A percentile compares a stretch with the other conserved stretches of the same genome.
Conservation (phyloP, 1,284 basidiomycete genomes). For the Leccinum griseonigrum region DNA sequence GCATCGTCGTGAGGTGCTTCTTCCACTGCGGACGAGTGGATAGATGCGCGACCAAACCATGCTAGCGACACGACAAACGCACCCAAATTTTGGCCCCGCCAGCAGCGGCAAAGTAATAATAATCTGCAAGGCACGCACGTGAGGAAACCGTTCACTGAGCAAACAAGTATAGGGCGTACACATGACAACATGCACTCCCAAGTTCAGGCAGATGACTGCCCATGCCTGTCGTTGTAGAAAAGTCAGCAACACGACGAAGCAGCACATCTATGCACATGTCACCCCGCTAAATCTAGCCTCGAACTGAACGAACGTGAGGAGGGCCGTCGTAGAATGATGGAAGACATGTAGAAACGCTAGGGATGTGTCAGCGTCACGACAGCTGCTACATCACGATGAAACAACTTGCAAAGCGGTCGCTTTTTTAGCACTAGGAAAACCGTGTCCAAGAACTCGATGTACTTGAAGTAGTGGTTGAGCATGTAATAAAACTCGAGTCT, state of each 20-base stretch:
- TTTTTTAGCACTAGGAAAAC: conserved; percentile 96
- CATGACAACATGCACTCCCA: conserved; percentile 96
- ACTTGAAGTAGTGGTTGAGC: conserved; percentile 97
- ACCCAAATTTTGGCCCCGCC: conserved; percentile 94
- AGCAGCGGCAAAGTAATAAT: conserved; percentile 95
- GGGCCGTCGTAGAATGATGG: conserved; percentile 94
- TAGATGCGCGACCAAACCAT: conserved; percentile 1
- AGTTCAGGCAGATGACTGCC: conserved; percentile 90
- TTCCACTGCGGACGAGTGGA: conserved; percentile 69
- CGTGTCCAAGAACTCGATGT: conserved; percentile 91
- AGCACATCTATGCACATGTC: conserved; percentile 23
- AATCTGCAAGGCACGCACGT: conserved; percentile 53
- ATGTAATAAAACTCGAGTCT: conserved; percentile 92
- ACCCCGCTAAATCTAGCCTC: conserved; percentile 87
- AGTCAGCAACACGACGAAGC: conserved; percentile 15
- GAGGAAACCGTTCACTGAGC: not conserved
- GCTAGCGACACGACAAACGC: conserved; percentile 25
- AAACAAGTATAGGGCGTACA: conserved; percentile 53
- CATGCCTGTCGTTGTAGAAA: conserved; percentile 66
- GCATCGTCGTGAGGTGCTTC: conserved; percentile 91
- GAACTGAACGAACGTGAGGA: conserved; percentile 91
- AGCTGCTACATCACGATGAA: not conserved
- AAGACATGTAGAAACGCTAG: conserved; percentile 96
- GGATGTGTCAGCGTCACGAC: not conserved
- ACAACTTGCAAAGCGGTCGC: conserved; percentile 80